Evolutionary conservation across 2,329 filamentous ascomycete genomes (phyloP), one percentile per base, ranked within the genome.

Genomic region (Piedraia hortae): DNA sequence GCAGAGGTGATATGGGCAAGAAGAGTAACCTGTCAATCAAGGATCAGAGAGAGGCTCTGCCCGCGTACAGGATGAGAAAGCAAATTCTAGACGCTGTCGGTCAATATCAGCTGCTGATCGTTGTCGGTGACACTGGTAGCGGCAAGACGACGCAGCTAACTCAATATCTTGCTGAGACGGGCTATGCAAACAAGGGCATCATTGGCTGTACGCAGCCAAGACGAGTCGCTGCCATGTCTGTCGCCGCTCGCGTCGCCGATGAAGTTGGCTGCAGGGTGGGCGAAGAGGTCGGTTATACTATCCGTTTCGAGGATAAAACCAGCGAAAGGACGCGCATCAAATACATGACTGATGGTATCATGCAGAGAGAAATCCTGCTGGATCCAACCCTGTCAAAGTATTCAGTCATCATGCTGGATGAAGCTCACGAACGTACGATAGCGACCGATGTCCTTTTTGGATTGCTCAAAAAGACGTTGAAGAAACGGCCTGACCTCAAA

Each of bases 341-440:
- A 51, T 97, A 97, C 51, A 91, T 97, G 82, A 97, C 85, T 9
- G 85, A 97, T 38, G 85, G 85, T 46, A 93, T 93, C 74, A 61
- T 97, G 42, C 68, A 91, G 48, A 63, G 85, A 51, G 85, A 97
- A 49, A 78, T 91, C 41, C 57, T 97, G 22, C 59, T 91, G 33
- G 85, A 97, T 42, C 73, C 80, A 1, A 72, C 90, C 35, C 51
- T 97, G 32, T 72, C 61, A 38, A 65, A 73, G 32, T 97, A 97
- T 41, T 89, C 78, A 1, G 77, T 85, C 28, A 91, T 97, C 38
- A 97, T 97, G 69, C 59, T 97, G 35, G 85, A 97, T 43, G 85
- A 97, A 42, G 85, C 85, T 3, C 85, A 97, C 62, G 85, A 97
- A 44, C 67, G 85, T 27, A 97, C 85, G 0, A 89, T 97, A 34